Evolutionary conservation across 2,329 filamentous ascomycete species (phyloP).

Genomic region (Botrytis fragariae): DNA sequence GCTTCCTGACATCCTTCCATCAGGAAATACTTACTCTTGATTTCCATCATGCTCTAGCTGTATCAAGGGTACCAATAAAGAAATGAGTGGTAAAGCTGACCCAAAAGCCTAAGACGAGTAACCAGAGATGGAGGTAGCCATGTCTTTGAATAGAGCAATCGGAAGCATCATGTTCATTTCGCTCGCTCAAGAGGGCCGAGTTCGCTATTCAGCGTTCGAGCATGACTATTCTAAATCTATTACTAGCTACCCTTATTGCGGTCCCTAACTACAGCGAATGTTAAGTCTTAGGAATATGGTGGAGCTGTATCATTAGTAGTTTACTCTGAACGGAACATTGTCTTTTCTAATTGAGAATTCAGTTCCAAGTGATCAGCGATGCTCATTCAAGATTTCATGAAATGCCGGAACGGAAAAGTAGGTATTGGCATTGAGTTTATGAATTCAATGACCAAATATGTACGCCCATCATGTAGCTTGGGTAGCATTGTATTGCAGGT

Average conservation of each 20-base stretch:
- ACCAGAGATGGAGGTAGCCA: no score
- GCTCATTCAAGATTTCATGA: neutral
- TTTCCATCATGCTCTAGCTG: neutral
- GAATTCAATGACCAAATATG: neutral
- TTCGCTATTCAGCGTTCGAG: neutral
- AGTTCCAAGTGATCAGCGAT: neutral
- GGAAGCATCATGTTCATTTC: neutral
- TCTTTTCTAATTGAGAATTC: neutral
- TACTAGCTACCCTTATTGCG: neutral
- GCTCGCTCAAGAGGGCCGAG: no score
- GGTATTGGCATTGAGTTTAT: neutral
- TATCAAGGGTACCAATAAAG: neutral
- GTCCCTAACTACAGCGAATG: neutral
- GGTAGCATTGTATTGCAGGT: neutral
- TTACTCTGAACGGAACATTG: neutral
- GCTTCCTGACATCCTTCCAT: neutral
- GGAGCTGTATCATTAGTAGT: neutral
- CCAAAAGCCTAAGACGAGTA: neutral
- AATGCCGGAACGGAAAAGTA: neutral
- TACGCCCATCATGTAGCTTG: neutral
- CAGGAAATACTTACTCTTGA: neutral
- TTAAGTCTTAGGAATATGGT: neutral
- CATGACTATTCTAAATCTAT: neutral
- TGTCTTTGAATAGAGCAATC: neutral
- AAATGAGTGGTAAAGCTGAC: no score